phyloP scores from a whole-genome alignment of 2,329 filamentous ascomycete genomes.

The Sarocladiaceae sp. region DNA sequence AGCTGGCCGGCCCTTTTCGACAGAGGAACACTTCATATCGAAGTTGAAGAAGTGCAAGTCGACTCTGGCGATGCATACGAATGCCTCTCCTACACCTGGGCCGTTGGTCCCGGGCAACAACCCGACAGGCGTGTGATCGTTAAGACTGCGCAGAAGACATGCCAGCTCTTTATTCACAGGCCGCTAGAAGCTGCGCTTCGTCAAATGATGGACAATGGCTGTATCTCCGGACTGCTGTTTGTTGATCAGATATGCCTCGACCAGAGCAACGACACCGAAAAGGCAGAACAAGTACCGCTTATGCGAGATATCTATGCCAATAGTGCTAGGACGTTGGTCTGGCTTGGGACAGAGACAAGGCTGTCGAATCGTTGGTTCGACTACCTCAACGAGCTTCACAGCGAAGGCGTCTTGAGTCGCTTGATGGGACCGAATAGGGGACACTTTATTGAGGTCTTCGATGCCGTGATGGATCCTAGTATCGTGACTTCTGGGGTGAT shows the following conservation, averaged over 20 bases:
- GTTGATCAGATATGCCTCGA: slow-evolving; percentile 18
- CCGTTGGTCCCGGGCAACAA: not conserved
- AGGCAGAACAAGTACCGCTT: slow-evolving; percentile 13
- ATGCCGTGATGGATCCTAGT: slow-evolving; percentile 22
- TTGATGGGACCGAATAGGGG: slow-evolving; percentile 19
- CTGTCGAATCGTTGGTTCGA: slow-evolving; percentile 18
- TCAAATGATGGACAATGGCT: not conserved
- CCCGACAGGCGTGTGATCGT: not conserved
- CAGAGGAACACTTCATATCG: not conserved
- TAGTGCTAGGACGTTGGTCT: slow-evolving; percentile 13
- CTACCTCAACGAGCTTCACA: slow-evolving; percentile 14
- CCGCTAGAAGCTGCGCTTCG: not conserved
- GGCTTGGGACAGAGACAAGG: slow-evolving; percentile 13
- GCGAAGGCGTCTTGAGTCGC: slow-evolving; percentile 17
- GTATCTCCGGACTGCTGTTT: slow-evolving; percentile 10
- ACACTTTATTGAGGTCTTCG: slow-evolving; percentile 21
- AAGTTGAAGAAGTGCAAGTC: not conserved
- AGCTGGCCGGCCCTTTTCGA: not conserved
- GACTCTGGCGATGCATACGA: not conserved
- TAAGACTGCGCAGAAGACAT: not conserved
- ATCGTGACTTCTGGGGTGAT: slow-evolving; percentile 10
- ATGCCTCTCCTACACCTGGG: slow-evolving; percentile 5
- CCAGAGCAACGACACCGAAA: slow-evolving; percentile 13
- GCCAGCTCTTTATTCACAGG: not conserved
- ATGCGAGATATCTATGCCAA: slow-evolving; percentile 15